Conservation (phyloP, 805 yeast species). For the Lipomyces japonicus region DNA sequence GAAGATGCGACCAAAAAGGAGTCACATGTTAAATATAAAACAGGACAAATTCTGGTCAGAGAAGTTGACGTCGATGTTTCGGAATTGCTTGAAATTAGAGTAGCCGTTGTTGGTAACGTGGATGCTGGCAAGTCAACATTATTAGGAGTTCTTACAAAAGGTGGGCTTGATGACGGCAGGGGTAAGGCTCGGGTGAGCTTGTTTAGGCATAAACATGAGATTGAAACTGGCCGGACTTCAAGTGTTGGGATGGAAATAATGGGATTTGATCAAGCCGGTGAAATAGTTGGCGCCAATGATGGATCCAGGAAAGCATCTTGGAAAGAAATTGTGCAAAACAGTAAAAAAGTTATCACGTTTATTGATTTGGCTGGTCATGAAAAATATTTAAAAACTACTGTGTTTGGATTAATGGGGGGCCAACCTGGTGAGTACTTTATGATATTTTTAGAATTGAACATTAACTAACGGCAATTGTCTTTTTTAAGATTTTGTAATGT, state of each 20-base stretch:
- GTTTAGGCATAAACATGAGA: constrained; percentile 28
- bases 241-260: constrained; percentile 30
- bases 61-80: constrained; percentile 13
- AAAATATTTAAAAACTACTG: constrained; percentile 27
- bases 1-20: neutral
- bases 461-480: too few relatives aligned
- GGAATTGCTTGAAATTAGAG: constrained; percentile 25
- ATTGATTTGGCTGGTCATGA: constrained; percentile 30
- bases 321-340: constrained; percentile 24
- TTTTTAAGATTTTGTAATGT: constrained; percentile 25
- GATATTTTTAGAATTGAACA: neutral
- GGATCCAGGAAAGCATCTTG: constrained; percentile 24
- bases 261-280: constrained; percentile 25
- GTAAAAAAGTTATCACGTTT: constrained; percentile 26
- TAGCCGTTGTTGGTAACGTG: constrained; percentile 30
- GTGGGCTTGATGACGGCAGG: constrained; percentile 29
- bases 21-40: neutral
- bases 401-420: constrained; percentile 29
- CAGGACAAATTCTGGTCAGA: constrained; percentile 15
- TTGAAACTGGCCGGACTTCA: constrained; percentile 28
- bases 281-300: constrained; percentile 22
- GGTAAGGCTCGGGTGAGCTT: constrained; percentile 29
- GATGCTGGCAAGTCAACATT: constrained; percentile 30
- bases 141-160: constrained; percentile 28
- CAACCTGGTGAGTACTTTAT: constrained; percentile 20